These are phyloP conservation scores for Ciborinia camelliae DNA, from an alignment of 2,329 filamentous ascomycete genomes.

Conservation along the genomic window DNA sequence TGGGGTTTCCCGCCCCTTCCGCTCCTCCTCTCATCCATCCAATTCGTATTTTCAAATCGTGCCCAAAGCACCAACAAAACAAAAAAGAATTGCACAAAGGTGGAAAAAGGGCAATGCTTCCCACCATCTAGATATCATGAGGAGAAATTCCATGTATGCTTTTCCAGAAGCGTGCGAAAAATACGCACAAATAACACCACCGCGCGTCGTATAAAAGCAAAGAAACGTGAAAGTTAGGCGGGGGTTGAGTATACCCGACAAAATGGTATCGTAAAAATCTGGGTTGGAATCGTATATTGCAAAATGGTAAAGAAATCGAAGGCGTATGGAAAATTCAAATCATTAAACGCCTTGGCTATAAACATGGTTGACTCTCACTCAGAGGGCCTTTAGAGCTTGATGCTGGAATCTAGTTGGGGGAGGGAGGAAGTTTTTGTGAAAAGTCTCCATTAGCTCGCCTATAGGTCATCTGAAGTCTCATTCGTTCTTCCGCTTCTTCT, in stretches of 20 bases:
- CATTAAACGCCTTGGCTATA: conserved; percentile 11
- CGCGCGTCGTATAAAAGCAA: background rate
- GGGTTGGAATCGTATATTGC: conserved; percentile 10
- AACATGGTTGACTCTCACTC: background rate
- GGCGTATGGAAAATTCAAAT: background rate
- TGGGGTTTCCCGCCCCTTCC: background rate
- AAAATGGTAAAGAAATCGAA: background rate
- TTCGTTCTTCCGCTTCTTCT: conserved; percentile 27
- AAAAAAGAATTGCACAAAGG: background rate
- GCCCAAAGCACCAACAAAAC: conserved; percentile 8
- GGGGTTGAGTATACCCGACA: background rate
- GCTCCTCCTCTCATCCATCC: background rate
- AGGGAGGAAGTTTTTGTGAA: background rate
- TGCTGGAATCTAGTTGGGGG: background rate
- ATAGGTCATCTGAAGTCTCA: conserved; percentile 29
- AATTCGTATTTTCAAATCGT: background rate
- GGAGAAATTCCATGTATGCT: conserved; percentile 19
- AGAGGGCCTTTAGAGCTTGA: background rate
- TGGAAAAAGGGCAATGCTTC: background rate
- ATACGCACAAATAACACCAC: background rate
- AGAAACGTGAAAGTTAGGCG: background rate
- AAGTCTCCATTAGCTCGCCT: conserved; percentile 35
- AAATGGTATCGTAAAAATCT: conserved; percentile 16
- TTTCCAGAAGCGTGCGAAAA: conserved; percentile 5
- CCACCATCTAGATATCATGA: conserved; percentile 17